Base-by-base conservation (phyloP, 306 rosid genomes). In the Castanopsis chinensis region DNA sequence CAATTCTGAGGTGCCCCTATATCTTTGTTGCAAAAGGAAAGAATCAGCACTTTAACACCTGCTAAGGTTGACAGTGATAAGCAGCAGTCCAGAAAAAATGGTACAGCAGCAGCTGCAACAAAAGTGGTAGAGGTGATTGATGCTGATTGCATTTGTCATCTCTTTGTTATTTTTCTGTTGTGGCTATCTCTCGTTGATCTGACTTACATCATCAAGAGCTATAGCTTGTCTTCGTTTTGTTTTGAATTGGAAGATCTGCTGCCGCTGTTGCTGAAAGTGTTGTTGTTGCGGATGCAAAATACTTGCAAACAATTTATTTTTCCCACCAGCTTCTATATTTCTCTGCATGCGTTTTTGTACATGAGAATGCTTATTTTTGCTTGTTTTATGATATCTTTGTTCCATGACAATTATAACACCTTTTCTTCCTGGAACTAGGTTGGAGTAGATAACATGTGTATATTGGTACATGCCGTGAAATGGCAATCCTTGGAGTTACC, bases 391-490 rank as follows among this genome's bases (percentile, higher is more conserved):
- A 35, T 8, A 32, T 33, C 27, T 17, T 17, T 30, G 41, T 64
- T 30, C 45, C 32, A 17, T 18, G 52, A 9, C 49, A 18, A 67
- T 67, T 3, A 3, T 67, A 30, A 60, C 35, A 18, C 45, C 9
- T 6, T 20, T 18, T 76, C 71, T 83, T 80, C 61, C 51, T 73
- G 20, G 82, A 52, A 73, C 80, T 88, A 94, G 98, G 98, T 94
- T 83, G 99, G 99, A 80, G 99, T 94, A 23, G 97, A 94, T 91
- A 94, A 92, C 88, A 94, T 94, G 99, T 94, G 99, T 80, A 92
- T 94, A 79, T 83, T 94, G 83, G 97, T 94, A 80, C 95, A 94
- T 86, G 94, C 99, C 72, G 89, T 90, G 81, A 94, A 94, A 86
- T 87, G 99, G 60, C 95, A 94, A 80, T 79, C 97, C 74, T 53